Conservation (phyloP, 129 eudicot genomes). For the Saposhnikovia divaricata region DNA sequence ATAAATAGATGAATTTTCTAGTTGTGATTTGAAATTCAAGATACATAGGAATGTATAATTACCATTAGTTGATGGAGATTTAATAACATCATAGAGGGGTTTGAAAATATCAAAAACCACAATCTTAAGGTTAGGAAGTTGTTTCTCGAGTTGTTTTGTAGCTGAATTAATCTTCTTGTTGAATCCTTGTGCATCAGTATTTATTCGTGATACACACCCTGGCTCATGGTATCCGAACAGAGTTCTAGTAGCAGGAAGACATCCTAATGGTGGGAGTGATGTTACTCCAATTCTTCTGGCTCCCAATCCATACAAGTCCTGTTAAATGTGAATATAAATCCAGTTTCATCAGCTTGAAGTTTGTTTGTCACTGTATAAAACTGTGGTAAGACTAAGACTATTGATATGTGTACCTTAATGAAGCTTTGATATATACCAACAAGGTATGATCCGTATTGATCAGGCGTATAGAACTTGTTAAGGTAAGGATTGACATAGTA, state of each 20-base stretch:
- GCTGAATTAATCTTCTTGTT: conserved; percentile 57
- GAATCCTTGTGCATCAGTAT: conserved; percentile 61
- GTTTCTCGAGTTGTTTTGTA: conserved; percentile 36
- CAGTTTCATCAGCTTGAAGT: neutral
- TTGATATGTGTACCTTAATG: conserved; percentile 30
- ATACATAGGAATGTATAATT: neutral
- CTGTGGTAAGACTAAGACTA: neutral
- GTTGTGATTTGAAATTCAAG: neutral
- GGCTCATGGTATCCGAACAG: conserved; percentile 55
- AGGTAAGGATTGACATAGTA: conserved; percentile 58
- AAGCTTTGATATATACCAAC: conserved; percentile 44
- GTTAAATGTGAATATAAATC: neutral
- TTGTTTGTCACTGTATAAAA: neutral
- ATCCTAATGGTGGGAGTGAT: conserved; percentile 87
- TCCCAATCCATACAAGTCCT: conserved; percentile 69
- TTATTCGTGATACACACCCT: conserved; percentile 66
- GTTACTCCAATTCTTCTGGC: conserved; percentile 90
- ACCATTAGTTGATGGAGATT: conserved; percentile 57
- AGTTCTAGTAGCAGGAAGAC: conserved; percentile 67
- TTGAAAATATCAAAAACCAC: conserved; percentile 52
- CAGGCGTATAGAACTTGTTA: conserved; percentile 52
- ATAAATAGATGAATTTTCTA: neutral
- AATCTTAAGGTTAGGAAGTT: conserved; percentile 41
- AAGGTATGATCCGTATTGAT: conserved; percentile 52
- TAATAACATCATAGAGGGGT: conserved; percentile 50